Evolutionary conservation across 139 green algal species (phyloP).

Genomic region (Volvox africanus): DNA sequence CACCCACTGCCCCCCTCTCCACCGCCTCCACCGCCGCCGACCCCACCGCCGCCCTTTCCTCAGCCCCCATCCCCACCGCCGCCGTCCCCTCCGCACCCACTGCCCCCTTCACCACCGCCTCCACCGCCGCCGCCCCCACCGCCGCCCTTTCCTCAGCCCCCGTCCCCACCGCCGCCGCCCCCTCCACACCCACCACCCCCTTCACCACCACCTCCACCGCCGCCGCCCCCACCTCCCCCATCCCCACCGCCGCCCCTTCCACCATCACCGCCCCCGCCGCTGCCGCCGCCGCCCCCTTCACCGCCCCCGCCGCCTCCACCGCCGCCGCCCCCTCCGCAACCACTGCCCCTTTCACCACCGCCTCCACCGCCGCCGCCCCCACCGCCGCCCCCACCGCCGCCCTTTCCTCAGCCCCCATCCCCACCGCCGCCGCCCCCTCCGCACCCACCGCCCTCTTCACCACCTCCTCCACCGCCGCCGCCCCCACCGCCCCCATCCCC

Average conservation of each 20-base stretch:
- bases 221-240: neutral
- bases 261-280: neutral
- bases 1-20: too few species aligned
- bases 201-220: neutral
- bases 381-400: neutral
- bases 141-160: neutral
- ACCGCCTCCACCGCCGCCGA: neutral
- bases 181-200: neutral
- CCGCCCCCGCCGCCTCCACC: neutral
- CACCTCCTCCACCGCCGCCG: neutral
- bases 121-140: too few species aligned
- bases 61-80: too few species aligned
- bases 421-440: too few species aligned
- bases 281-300: neutral
- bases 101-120: neutral
- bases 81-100: too few species aligned
- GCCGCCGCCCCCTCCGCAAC: neutral
- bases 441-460: neutral
- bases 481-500: neutral
- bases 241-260: neutral
- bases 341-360: neutral
- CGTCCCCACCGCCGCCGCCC: too few species aligned
- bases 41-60: too few species aligned
- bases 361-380: too few species aligned
- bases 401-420: neutral